These are phyloP conservation scores for Pyrrhoderma lamaoense DNA, from an alignment of 1,284 basidiomycete genomes.

Conservation along the genomic window DNA sequence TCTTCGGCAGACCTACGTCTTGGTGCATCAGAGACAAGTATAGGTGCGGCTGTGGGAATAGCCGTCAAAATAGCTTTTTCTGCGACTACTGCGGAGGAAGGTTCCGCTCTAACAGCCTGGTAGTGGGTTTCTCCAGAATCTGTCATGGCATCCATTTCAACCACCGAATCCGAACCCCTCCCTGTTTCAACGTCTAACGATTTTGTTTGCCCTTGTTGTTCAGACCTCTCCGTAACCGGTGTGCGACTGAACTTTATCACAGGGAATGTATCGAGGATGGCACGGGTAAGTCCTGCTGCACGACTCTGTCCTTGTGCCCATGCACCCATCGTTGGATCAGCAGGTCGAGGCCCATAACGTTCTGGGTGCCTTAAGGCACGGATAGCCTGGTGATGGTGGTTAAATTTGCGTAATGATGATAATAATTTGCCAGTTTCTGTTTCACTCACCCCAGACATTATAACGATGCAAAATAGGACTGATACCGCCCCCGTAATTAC, in stretches of 20 bases:
- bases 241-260: conserved; percentile 72
- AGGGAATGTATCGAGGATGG: conserved; percentile 91
- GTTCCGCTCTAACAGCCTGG: neutral
- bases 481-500: conserved; percentile 82
- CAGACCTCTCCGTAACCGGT: conserved; percentile 15
- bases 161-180: neutral
- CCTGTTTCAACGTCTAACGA: conserved; percentile 31
- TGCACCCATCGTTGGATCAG: conserved; percentile 36
- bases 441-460: conserved; percentile 66
- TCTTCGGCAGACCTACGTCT: conserved; percentile 4
- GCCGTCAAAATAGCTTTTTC: neutral
- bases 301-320: conserved; percentile 54
- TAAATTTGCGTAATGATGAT: neutral
- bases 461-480: conserved; percentile 71
- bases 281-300: conserved; percentile 74
- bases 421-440: conserved; percentile 8
- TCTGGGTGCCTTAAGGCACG: conserved; percentile 85
- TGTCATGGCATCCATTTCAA: conserved; percentile 10
- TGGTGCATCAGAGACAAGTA: neutral
- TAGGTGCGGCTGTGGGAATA: neutral
- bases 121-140: neutral
- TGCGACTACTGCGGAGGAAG: neutral
- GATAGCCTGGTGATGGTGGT: conserved; percentile 46
- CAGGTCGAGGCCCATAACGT: conserved; percentile 71
- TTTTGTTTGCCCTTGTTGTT: conserved; percentile 8